A percentile compares a stretch with the other conserved stretches of the same genome.
Evolutionary conservation across 2,329 filamentous ascomycete genomes (phyloP).

Genomic region (Aureobasidium uvarum): DNA sequence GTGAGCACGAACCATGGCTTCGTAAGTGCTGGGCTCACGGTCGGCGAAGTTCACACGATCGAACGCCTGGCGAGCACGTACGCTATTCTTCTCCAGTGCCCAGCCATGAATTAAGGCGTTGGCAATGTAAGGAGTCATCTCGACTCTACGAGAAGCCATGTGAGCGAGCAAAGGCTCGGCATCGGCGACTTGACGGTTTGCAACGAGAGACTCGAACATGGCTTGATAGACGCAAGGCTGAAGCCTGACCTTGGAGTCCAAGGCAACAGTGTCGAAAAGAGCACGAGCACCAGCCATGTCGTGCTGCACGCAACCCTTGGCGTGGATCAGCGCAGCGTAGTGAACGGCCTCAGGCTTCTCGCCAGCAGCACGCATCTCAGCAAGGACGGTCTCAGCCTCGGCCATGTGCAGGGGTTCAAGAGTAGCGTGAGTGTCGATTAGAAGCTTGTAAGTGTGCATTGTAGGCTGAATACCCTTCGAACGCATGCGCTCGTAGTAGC

Average conservation of each 20-base stretch:
- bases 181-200: constrained; percentile 79
- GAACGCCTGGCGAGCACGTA: constrained; percentile 76
- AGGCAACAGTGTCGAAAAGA: constrained; percentile 78
- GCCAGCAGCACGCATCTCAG: constrained; percentile 70
- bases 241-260: constrained; percentile 63
- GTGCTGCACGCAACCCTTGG: constrained; percentile 89
- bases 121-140: constrained; percentile 95
- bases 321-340: constrained; percentile 93
- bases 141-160: constrained; percentile 72
- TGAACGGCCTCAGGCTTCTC: constrained; percentile 86
- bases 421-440: constrained; percentile 92
- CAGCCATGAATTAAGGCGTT: constrained; percentile 98
- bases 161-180: constrained; percentile 70
- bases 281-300: constrained; percentile 80
- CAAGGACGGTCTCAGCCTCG: constrained; percentile 80
- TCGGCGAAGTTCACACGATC: constrained; percentile 71
- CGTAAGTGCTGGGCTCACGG: constrained; percentile 96
- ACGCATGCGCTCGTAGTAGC: constrained; percentile 95
- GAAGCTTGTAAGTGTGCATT: constrained; percentile 94
- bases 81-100: constrained; percentile 78
- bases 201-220: constrained; percentile 95
- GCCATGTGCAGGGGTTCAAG: constrained; percentile 87
- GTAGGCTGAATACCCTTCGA: constrained; percentile 83
- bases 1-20: constrained; percentile 95
- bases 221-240: constrained; percentile 93